Evolutionary conservation across 306 rosid species (phyloP).

Genomic region (Dicorynia guianensis): DNA sequence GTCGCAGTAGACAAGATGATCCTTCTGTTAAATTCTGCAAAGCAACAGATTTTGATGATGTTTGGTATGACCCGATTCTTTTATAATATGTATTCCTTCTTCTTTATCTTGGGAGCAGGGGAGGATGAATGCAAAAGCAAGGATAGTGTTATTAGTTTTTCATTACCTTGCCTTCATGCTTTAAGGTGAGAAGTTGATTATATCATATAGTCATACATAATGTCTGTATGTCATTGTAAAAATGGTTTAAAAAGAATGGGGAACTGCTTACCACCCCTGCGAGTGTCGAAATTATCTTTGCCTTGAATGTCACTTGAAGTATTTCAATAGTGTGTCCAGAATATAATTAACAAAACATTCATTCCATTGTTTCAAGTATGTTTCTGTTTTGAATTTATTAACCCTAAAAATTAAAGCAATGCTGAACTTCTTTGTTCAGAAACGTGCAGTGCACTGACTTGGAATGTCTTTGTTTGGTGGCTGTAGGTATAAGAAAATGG

Average conservation of each 20-base stretch:
- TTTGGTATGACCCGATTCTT: conserved; percentile 63
- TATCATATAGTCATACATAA: neutral
- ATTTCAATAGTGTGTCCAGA: neutral
- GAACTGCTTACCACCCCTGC: neutral
- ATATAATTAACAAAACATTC: conserved; percentile 12
- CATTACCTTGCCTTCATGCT: neutral
- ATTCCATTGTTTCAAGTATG: neutral
- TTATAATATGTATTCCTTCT: conserved; percentile 15
- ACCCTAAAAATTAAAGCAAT: conserved; percentile 21
- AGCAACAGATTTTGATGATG: conserved; percentile 63
- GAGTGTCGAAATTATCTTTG: conserved; percentile 6
- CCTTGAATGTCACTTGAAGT: conserved; percentile 8
- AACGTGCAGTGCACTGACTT: conserved; percentile 19
- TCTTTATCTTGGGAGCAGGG: neutral
- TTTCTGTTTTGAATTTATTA: conserved; percentile 19
- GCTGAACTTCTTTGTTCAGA: conserved; percentile 4
- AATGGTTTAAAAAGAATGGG: neutral
- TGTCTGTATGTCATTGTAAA: conserved; percentile 14
- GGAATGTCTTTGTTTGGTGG: conserved; percentile 43
- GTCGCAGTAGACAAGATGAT: conserved; percentile 70
- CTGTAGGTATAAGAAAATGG: conserved; percentile 92
- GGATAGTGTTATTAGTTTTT: neutral
- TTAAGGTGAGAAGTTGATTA: no score
- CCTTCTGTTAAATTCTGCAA: conserved; percentile 67
- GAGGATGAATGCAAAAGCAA: neutral